Percentiles rank a stretch among this genome's conserved stretches.
Conservation (phyloP, 257 asterid species). For the Primulina tabacum region DNA sequence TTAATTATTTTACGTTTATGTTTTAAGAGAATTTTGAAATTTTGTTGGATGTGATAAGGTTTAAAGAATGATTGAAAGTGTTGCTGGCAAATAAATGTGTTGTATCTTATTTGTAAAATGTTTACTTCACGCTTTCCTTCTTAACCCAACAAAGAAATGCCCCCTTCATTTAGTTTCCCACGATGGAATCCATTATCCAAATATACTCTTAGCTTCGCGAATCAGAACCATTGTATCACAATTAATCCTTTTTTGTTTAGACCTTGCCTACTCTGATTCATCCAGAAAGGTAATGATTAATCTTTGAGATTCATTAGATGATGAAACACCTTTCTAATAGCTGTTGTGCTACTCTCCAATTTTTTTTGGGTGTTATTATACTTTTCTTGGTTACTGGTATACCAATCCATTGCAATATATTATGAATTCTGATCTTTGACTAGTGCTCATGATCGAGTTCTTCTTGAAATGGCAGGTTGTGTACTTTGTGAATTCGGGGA, state of each 20-base stretch:
- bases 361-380: background rate
- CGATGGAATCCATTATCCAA: too few species aligned
- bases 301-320: background rate
- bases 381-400: conserved; percentile 2
- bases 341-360: background rate
- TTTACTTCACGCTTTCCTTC: background rate
- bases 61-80: background rate
- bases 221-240: too few species aligned
- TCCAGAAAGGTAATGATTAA: background rate
- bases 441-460: conserved; percentile 11
- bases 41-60: too few species aligned
- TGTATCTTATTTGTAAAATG: too few species aligned
- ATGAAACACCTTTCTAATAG: background rate
- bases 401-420: background rate
- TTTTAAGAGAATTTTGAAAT: too few species aligned
- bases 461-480: conserved; percentile 62
- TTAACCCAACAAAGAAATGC: background rate
- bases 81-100: background rate
- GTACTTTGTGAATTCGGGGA: conserved; percentile 91
- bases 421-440: background rate
- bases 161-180: too few species aligned
- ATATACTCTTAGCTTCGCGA: too few species aligned
- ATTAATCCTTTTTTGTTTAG: too few species aligned
- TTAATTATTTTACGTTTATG: too few species aligned
- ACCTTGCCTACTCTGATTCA: background rate